Evolutionary conservation across 208 protist genomes (phyloP), one percentile per base, ranked within the genome.

Genomic region (Acanthamoeba healyi): DNA sequence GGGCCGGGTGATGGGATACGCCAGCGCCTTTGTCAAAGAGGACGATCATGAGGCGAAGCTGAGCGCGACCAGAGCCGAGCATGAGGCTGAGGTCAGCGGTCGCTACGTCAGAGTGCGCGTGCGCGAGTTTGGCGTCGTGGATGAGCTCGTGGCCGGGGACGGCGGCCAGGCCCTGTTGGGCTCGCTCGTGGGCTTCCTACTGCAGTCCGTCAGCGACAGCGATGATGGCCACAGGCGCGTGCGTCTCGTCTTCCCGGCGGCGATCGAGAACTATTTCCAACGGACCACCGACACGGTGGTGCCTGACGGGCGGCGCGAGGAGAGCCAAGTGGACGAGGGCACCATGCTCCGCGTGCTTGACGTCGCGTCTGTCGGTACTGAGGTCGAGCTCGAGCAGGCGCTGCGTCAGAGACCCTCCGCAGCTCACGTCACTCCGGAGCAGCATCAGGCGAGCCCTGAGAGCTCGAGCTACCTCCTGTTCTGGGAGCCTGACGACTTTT

Each of bases 401-500:
- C 58, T 67, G 15, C 58, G 58, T 24, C 15, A 32, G 24, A 67
- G 22, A 24, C 58, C 58, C 58, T 54, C 49, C 49, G 49, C 49
- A 54, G 49, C 10, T 19, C 10, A 15, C 15, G 6, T 6, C 10
- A 6, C 49, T 19, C 49, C 6, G 10, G 10, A 54, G 10, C 49
- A 54, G 15, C 49, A 54, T 19, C 49, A 54, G 49, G 24, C 6
- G 24, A 34, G 15, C n/a, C n/a, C n/a, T n/a, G n/a, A 9, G 58
- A 22, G 24, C 15, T 6, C 5, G 70, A n/a, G n/a, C 58, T 79
- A 79, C 38, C 32, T 79, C 17, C 70, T 79, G 5, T 79, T 79
- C 70, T 79, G 70, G 70, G 70, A 79, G 26, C 38, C 10, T 4
- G 70, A 79, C 26, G 70, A 5, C 34, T 79, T 79, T 24, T 79